Conservation (phyloP, 2,329 filamentous ascomycete genomes). For the Metarhizium humberi region DNA sequence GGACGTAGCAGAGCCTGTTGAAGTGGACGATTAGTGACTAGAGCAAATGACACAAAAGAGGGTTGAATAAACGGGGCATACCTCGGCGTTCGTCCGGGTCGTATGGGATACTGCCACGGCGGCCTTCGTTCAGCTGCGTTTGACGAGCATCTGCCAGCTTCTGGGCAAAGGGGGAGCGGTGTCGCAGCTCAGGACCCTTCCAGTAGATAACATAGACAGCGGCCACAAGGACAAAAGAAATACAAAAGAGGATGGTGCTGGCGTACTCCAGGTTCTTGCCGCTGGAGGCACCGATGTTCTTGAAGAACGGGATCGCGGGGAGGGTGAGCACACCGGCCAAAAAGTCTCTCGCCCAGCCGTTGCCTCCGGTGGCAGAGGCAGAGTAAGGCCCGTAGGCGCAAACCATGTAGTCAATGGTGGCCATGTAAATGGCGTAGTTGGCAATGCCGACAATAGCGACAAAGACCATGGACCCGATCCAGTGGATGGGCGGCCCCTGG, state of each 20-base stretch:
- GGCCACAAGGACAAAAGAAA: constrained; percentile 50
- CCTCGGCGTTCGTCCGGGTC: constrained; percentile 16
- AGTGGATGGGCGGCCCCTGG: constrained; percentile 53
- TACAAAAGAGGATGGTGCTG: constrained; percentile 53
- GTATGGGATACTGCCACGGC: constrained; percentile 16
- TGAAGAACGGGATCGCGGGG: constrained; percentile 55
- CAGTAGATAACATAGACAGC: constrained; percentile 60
- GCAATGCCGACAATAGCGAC: constrained; percentile 59
- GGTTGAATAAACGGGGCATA: constrained; percentile 12
- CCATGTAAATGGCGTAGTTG: constrained; percentile 68
- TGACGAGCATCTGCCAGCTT: constrained; percentile 39
- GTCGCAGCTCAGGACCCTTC: constrained; percentile 50
- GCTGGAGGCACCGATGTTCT: constrained; percentile 39
- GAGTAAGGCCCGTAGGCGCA: constrained; percentile 65
- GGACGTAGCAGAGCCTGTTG: constrained; percentile 12
- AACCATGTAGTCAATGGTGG: constrained; percentile 71
- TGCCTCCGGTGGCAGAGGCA: constrained; percentile 66
- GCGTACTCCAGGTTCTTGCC: constrained; percentile 48
- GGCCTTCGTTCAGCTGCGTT: constrained; percentile 19
- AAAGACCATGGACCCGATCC: constrained; percentile 60
- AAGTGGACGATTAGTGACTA: not conserved
- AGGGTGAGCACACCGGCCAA: constrained; percentile 63
- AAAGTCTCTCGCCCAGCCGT: constrained; percentile 66
- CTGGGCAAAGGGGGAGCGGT: constrained; percentile 56
- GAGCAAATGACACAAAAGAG: not conserved